Percentiles rank a stretch among this genome's conserved stretches.
Conservation (phyloP, 208 protist genomes). For the Acanthamoeba comandoni region DNA sequence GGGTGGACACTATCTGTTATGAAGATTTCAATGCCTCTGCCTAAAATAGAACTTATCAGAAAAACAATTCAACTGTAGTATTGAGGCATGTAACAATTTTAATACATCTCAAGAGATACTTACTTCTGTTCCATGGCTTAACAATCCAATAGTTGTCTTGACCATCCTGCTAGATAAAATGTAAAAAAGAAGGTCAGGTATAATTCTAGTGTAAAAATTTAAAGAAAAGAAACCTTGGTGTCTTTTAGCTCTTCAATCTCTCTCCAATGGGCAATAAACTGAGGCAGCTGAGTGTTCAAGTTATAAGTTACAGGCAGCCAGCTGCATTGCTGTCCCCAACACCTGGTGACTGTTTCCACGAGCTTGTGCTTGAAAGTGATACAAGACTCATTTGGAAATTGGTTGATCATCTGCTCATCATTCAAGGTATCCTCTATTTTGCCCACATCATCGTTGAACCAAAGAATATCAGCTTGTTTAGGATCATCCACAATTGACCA, state of each 20-base stretch:
- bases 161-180: too few relatives aligned
- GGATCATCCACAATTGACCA: background rate
- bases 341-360: constrained; percentile 44
- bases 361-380: constrained; percentile 74
- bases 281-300: constrained; percentile 61
- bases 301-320: constrained; percentile 71
- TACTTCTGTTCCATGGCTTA: constrained; percentile 81
- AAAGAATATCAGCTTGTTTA: constrained; percentile 57
- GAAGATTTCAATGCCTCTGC: constrained; percentile 78
- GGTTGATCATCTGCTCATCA: constrained; percentile 69
- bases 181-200: background rate
- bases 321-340: constrained; percentile 26
- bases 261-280: constrained; percentile 60
- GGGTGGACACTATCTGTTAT: constrained; percentile 56
- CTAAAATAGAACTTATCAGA: too few relatives aligned
- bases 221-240: background rate
- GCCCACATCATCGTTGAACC: constrained; percentile 71
- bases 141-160: constrained; percentile 81
- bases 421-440: constrained; percentile 57
- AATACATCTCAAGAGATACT: too few relatives aligned
- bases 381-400: constrained; percentile 66
- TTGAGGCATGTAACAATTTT: too few relatives aligned
- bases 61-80: too few relatives aligned
- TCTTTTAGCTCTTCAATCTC: constrained; percentile 38
- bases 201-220: background rate